Percentiles rank a stretch among this genome's conserved stretches.
Conservation (phyloP, 1,284 basidiomycete genomes). For the Cronartium quercuum region DNA sequence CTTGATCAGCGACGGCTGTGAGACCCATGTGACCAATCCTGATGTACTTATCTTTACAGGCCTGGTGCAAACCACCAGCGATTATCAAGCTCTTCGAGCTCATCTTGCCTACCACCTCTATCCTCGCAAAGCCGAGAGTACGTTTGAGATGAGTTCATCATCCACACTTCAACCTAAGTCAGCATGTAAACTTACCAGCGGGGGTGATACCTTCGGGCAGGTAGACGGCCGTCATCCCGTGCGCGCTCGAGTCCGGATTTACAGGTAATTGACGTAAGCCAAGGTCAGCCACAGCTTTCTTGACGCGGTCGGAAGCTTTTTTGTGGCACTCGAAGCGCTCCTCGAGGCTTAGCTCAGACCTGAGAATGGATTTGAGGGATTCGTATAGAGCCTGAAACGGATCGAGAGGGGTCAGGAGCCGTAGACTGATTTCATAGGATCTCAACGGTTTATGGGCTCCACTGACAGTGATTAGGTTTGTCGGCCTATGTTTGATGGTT, state of each 20-base stretch:
- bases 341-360: constrained; percentile 60
- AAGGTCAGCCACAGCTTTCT: constrained; percentile 62
- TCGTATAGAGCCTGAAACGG: constrained; percentile 78
- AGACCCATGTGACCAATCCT: constrained; percentile 74
- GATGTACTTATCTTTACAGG: constrained; percentile 65
- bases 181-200: constrained; percentile 49
- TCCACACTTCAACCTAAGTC: constrained; percentile 39
- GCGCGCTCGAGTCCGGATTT: constrained; percentile 64
- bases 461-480: constrained; percentile 46
- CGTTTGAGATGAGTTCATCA: background rate
- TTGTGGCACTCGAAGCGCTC: constrained; percentile 74
- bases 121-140: background rate
- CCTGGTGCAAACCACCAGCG: constrained; percentile 81
- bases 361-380: constrained; percentile 67
- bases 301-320: constrained; percentile 66
- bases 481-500: constrained; percentile 29
- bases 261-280: constrained; percentile 65
- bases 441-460: background rate
- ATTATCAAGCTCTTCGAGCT: constrained; percentile 67
- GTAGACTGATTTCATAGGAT: constrained; percentile 38
- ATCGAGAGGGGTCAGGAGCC: constrained; percentile 44
- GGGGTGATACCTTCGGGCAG: constrained; percentile 70
- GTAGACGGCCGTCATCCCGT: constrained; percentile 77
- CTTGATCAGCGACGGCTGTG: constrained; percentile 64
- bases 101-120: constrained; percentile 52